phyloP scores from a whole-genome alignment of 139 green algal genomes.

The Microglena sp. region DNA sequence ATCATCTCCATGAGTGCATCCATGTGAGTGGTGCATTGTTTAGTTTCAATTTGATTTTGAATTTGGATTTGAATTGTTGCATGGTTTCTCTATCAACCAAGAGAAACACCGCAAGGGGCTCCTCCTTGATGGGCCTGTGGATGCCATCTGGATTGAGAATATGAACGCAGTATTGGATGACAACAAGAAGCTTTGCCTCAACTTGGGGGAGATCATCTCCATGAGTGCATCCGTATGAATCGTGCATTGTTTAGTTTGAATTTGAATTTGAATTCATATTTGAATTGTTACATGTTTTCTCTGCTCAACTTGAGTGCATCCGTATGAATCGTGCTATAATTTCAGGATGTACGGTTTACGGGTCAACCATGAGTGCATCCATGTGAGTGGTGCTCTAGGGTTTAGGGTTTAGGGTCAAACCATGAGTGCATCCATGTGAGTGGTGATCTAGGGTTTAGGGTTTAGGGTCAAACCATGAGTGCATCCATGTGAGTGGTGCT shows the following conservation, averaged over 20 bases:
- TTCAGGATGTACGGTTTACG: too few species aligned
- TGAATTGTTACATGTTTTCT: too few species aligned
- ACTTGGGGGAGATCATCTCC: constrained; percentile 73
- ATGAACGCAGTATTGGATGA: constrained; percentile 83
- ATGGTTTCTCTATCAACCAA: constrained; percentile 31
- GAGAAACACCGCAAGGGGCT: constrained; percentile 59
- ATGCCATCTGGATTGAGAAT: constrained; percentile 78
- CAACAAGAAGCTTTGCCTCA: constrained; percentile 83
- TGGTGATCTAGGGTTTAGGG: too few species aligned
- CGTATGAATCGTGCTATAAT: too few species aligned
- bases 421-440: too few species aligned
- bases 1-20: constrained; percentile 76
- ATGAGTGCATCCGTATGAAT: constrained; percentile 62
- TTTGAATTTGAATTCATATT: too few species aligned
- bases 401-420: too few species aligned
- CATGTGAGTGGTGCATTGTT: constrained; percentile 65
- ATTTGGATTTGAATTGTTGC: not conserved
- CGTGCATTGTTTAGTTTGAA: not conserved
- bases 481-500: too few species aligned
- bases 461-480: too few species aligned
- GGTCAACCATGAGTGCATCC: too few species aligned
- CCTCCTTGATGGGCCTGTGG: constrained; percentile 63
- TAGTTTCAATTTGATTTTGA: constrained; percentile 55
- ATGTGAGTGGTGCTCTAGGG: too few species aligned
- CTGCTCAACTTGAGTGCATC: too few species aligned